A percentile compares a stretch with the other conserved stretches of the same genome.
phyloP scores from a whole-genome alignment of 1,139 yeast species.

The Candida sanyaensis region DNA sequence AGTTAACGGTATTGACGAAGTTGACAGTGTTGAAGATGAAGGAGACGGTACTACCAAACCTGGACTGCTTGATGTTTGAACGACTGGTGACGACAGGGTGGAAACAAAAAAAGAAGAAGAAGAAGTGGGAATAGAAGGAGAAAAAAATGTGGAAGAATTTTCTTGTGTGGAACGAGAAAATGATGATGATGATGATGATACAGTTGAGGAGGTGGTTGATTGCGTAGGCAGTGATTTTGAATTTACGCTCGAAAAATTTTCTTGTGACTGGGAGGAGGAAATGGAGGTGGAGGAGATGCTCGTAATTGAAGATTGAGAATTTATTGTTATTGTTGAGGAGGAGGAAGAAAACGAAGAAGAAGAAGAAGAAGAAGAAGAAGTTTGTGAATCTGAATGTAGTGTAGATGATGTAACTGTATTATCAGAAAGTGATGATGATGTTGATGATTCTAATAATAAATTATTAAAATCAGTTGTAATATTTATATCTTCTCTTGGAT shows the following conservation, averaged over 20 bases:
- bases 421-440: neutral
- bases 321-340: neutral
- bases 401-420: neutral
- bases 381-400: neutral
- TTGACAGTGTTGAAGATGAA: neutral
- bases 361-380: neutral
- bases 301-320: neutral
- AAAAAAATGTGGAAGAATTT: neutral
- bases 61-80: neutral
- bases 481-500: neutral
- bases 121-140: constrained; percentile 1
- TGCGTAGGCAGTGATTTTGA: neutral
- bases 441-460: no score
- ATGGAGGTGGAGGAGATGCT: neutral
- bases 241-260: neutral
- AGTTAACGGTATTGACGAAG: neutral
- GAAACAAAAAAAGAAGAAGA: constrained; percentile 1
- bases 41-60: neutral
- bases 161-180: neutral
- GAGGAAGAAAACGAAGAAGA: neutral
- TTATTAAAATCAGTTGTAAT: neutral
- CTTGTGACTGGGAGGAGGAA: neutral
- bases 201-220: neutral
- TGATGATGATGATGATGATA: neutral
- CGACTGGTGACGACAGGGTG: constrained; percentile 1